Evolutionary conservation across 208 protist genomes (phyloP), one percentile per base, ranked within the genome.

Genomic region (Trypanosoma congolense): DNA sequence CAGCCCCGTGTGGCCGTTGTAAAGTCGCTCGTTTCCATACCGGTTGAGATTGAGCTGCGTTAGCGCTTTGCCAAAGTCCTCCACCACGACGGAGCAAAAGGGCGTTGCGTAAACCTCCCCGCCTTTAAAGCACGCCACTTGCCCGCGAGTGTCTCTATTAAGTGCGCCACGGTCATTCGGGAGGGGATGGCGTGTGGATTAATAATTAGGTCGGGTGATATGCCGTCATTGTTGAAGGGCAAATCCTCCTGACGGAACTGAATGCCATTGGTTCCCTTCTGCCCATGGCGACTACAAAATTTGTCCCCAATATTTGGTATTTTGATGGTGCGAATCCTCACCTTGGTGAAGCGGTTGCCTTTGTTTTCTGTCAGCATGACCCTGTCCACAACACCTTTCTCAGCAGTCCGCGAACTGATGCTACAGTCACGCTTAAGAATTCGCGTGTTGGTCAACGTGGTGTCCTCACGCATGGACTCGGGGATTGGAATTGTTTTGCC

Each of bases 141-240:
- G 98, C 93, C 91, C 3, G 95, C 67, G 0, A 99, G 64, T 47
- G 93, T 97, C 65, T 99, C 98, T 36, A 88, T 80, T 10, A 96
- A 43, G 25, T 99, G 96, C 18, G 96, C 97, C 61, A 99, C 95
- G 12, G 98, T 99, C 98, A 99, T 99, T 61, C 98, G 93, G 18
- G 92, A 98, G 4, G 98, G 97, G 68, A 99, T 97, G 65, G 96
- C 97, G 62, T 99, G 97, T 21, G 98, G 98, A 73, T 99, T 99
- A 38, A 99, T 93, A 65, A 99, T 98, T 46, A 99, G 95, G 77
- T 99, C 98, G 2, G 98, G 98, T 16, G 74, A 73, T 53, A 99
- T 94, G 42, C 98, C 98, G 50, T 98, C 77, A 6, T 51, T 16
- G 36, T 86, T 97, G 65, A 95, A 99, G 38, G 97, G 98, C 72